A percentile compares a stretch with the other conserved stretches of the same genome.
phyloP scores from a whole-genome alignment of 2,329 filamentous ascomycete genomes.

The Onygenales sp. region DNA sequence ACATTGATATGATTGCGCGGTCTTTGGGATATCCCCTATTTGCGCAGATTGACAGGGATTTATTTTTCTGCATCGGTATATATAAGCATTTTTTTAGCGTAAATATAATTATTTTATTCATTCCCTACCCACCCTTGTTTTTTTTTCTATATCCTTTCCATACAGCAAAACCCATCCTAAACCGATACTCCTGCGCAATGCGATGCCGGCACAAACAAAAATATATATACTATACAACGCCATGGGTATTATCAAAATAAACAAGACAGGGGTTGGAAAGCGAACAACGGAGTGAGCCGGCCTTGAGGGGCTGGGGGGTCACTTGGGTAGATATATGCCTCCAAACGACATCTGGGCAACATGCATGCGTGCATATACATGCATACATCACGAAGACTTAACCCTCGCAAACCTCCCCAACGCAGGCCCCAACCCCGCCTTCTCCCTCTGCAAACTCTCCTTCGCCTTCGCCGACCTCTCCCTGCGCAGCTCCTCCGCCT shows the following conservation, averaged over 20 bases:
- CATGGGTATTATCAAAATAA: constrained; percentile 2
- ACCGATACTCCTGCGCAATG: background rate
- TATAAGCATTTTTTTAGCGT: too few species aligned
- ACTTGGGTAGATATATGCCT: too few species aligned
- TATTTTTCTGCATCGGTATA: too few species aligned
- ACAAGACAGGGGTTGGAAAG: background rate
- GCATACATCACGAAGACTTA: background rate
- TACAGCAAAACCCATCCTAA: background rate
- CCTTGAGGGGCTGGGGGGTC: too few species aligned
- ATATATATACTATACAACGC: background rate
- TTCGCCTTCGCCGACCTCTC: constrained; percentile 58
- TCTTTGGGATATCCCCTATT: too few species aligned
- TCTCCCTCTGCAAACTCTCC: constrained; percentile 56
- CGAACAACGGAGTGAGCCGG: too few species aligned
- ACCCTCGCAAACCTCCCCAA: constrained; percentile 66
- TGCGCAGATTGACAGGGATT: too few species aligned
- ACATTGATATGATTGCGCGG: too few species aligned
- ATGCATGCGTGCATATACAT: background rate
- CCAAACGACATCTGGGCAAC: background rate
- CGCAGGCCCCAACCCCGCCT: constrained; percentile 73
- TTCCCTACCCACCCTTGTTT: background rate
- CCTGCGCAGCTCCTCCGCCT: constrained; percentile 72
- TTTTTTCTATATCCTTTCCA: background rate
- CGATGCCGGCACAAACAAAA: background rate
- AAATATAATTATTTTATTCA: background rate